A percentile compares a stretch with the other conserved stretches of the same genome.
phyloP scores from a whole-genome alignment of 2,329 filamentous ascomycete species.

The Aspergillus sojae region DNA sequence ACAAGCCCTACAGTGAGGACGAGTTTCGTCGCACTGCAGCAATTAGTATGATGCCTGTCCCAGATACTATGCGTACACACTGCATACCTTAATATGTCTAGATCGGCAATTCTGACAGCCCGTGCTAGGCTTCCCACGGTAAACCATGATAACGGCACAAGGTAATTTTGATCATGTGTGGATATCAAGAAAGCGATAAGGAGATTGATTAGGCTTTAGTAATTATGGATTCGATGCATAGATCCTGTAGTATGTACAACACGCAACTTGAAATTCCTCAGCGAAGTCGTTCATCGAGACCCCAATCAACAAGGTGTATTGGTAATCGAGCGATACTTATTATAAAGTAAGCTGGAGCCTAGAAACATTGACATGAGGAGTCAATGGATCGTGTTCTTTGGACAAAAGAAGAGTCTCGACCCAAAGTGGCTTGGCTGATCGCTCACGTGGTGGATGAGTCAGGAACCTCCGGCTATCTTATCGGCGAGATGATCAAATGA shows the following conservation, averaged over 20 bases:
- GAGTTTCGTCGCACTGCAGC: constrained; percentile 33
- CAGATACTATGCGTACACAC: too few relatives aligned
- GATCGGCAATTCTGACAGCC: constrained; percentile 32
- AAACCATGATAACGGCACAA: constrained; percentile 24
- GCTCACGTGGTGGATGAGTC: constrained; percentile 1
- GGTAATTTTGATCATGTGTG: not conserved
- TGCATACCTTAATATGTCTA: constrained; percentile 32
- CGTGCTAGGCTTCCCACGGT: constrained; percentile 31
- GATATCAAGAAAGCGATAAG: not conserved
- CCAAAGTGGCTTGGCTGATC: not conserved
- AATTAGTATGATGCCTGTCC: constrained; percentile 5
- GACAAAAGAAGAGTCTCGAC: not conserved
- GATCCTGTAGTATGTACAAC: not conserved
- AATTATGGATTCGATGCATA: not conserved
- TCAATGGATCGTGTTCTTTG: not conserved
- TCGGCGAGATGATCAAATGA: not conserved
- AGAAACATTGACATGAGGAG: not conserved
- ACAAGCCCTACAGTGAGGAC: constrained; percentile 33
- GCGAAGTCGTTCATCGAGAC: not conserved
- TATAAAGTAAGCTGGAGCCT: not conserved
- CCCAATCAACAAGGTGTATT: not conserved
- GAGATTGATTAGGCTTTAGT: constrained; percentile 3
- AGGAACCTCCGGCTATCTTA: not conserved
- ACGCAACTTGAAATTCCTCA: not conserved
- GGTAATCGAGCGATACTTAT: not conserved